These are phyloP conservation scores for Lentinula raphanica DNA, from an alignment of 768 basidiomycete genomes.

Conservation along the genomic window DNA sequence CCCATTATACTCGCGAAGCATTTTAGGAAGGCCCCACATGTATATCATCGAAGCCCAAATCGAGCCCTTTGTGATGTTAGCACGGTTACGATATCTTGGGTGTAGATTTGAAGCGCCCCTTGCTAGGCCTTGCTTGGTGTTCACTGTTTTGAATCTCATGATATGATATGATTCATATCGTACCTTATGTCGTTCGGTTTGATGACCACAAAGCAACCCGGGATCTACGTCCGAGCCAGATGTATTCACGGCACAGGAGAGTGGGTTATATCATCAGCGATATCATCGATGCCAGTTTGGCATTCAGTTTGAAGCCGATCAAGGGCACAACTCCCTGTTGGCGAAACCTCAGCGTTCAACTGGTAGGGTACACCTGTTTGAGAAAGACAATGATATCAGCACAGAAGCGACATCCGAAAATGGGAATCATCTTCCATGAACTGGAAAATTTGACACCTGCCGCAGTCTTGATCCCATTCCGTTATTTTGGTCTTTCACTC, in stretches of 20 bases:
- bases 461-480: not conserved
- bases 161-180: not conserved
- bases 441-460: too few relatives aligned
- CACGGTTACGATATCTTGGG: not conserved
- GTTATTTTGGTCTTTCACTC: not conserved
- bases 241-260: too few relatives aligned
- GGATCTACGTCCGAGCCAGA: too few relatives aligned
- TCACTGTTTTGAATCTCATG: not conserved
- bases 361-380: not conserved
- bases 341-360: too few relatives aligned
- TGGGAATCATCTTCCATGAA: not conserved
- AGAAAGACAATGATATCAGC: too few relatives aligned
- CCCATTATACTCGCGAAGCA: conserved; percentile 1
- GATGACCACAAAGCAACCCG: not conserved
- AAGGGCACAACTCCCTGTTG: too few relatives aligned
- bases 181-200: not conserved
- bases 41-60: not conserved
- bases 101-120: not conserved
- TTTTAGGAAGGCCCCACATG: not conserved
- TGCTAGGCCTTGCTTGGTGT: not conserved
- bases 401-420: not conserved
- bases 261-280: too few relatives aligned
- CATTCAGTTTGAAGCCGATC: too few relatives aligned
- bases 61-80: not conserved
- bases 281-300: too few relatives aligned